Conservation (phyloP, 306 rosid species). For the Casuarina glauca region DNA sequence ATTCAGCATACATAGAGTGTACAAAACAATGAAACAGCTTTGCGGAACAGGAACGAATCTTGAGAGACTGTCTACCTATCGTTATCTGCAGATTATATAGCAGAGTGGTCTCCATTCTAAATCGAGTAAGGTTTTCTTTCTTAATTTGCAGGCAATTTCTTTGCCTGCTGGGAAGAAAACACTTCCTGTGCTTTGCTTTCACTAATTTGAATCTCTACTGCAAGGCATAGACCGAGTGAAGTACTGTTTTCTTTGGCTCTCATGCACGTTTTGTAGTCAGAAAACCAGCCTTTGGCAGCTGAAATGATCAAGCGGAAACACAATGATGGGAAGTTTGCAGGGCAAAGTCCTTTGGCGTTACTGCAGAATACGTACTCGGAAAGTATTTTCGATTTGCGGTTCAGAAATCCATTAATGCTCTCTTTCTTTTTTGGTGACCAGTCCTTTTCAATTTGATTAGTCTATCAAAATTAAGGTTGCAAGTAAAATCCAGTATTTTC, state of each 20-base stretch:
- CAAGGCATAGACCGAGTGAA: neutral
- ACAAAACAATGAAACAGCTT: neutral
- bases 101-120: no score
- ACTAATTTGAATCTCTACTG: neutral
- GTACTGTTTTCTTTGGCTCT: conserved; percentile 12
- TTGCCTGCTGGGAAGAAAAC: neutral
- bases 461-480: no score
- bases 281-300: neutral
- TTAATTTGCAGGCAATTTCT: no score
- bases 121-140: no score
- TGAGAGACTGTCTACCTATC: neutral
- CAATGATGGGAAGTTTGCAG: neutral
- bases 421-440: no score
- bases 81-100: neutral
- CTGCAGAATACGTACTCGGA: no score
- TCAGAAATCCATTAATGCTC: no score
- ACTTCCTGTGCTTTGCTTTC: neutral
- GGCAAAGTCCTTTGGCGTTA: neutral
- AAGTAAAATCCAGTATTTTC: no score
- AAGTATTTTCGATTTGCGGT: no score
- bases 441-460: no score
- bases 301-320: neutral
- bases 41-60: neutral
- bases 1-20: neutral
- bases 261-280: neutral